phyloP scores from a whole-genome alignment of 805 yeast species.

The Pichia cabralensis region DNA sequence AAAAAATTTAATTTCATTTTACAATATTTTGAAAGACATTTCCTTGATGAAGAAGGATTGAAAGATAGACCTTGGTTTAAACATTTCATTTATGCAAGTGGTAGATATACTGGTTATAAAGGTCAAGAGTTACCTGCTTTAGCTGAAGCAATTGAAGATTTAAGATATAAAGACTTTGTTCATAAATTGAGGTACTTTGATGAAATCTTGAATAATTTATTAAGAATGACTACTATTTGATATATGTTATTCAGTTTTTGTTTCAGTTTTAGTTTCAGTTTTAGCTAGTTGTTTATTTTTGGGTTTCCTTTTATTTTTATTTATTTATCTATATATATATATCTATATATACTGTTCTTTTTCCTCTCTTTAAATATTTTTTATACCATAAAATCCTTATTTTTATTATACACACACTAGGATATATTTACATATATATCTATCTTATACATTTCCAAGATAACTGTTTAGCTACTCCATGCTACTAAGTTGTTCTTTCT shows the following conservation, averaged over 20 bases:
- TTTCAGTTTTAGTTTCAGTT: background rate
- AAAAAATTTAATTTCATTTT: conserved; percentile 30
- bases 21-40: conserved; percentile 34
- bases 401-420: too few species aligned
- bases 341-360: too few species aligned
- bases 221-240: conserved; percentile 1
- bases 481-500: too few species aligned
- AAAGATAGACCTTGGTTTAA: conserved; percentile 46
- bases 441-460: too few species aligned
- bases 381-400: too few species aligned
- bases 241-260: background rate
- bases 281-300: background rate
- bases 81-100: conserved; percentile 51
- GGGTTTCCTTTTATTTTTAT: too few species aligned
- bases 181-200: conserved; percentile 15
- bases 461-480: too few species aligned
- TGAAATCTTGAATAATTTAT: conserved; percentile 4
- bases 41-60: conserved; percentile 39
- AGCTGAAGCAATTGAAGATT: conserved; percentile 43
- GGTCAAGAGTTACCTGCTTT: conserved; percentile 49
- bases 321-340: too few species aligned
- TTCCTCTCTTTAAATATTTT: too few species aligned
- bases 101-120: conserved; percentile 51
- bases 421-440: too few species aligned
- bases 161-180: conserved; percentile 26